Evolutionary conservation across 495 filamentous ascomycete genomes (phyloP).

Genomic region (Aspergillus campestris): DNA sequence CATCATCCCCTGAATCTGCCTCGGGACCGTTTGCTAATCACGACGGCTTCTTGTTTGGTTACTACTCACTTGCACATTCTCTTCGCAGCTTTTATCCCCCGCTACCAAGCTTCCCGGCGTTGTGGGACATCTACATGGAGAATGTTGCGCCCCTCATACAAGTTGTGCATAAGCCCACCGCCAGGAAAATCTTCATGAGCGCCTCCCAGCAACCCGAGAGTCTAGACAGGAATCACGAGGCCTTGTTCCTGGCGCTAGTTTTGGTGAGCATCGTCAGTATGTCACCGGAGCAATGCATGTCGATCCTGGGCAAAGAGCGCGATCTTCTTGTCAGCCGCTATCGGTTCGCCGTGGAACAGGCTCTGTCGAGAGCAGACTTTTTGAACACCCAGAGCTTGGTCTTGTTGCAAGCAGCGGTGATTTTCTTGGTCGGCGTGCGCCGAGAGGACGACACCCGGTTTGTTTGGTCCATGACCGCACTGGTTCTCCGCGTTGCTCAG

Average conservation of each 20-base stretch:
- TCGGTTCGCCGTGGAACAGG: conserved; percentile 73
- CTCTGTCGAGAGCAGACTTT: conserved; percentile 64
- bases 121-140: conserved; percentile 61
- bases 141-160: conserved; percentile 68
- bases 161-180: conserved; percentile 56
- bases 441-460: conserved; percentile 59
- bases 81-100: conserved; percentile 45
- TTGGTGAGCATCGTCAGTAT: conserved; percentile 65
- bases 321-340: conserved; percentile 50
- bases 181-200: conserved; percentile 36
- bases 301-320: conserved; percentile 29
- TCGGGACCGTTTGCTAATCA: conserved; percentile 44
- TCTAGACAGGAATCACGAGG: conserved; percentile 55
- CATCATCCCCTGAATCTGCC: conserved; percentile 47
- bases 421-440: conserved; percentile 60
- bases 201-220: conserved; percentile 42
- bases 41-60: conserved; percentile 63
- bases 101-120: conserved; percentile 51
- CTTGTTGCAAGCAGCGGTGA: conserved; percentile 67
- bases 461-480: conserved; percentile 57
- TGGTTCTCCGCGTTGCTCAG: conserved; percentile 73
- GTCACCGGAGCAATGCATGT: conserved; percentile 34
- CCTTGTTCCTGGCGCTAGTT: conserved; percentile 72
- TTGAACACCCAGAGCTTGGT: conserved; percentile 66
- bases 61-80: conserved; percentile 47